Evolutionary conservation across 768 basidiomycete species (phyloP), one percentile per base, ranked within the genome.

Genomic region (Rhizopogon rudus): DNA sequence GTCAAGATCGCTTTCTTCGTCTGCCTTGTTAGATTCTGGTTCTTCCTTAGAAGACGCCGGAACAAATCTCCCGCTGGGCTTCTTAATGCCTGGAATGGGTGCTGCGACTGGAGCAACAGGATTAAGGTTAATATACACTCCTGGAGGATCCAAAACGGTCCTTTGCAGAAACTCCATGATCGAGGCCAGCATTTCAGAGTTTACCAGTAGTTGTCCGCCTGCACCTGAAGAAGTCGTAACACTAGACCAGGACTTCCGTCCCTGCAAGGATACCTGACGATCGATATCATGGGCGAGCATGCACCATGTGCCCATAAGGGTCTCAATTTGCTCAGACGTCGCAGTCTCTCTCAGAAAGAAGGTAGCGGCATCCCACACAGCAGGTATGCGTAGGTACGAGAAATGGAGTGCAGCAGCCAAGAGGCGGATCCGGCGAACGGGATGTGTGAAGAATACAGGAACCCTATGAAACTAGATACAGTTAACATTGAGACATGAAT

Each of bases 371-470:
- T 77, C 70, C 41, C 77, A 71, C 41, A 82, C 67, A 28, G 71
- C 54, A 0, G 79, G 67, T 3, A 88, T 77, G 3, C 78, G 76
- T 2, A 95, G 77, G 12, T 97, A 72, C 6, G 83, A 77, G 0
- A 78, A 63, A 59, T 96, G 91, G 2, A 89, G 66, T 1, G 75
- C 75, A 40, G 80, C 82, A 29, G 84, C 78, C 4, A 83, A 77
- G 29, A 77, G 67, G 9, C 86, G 87, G 45, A 94, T 76, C 41
- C 91, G 83, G 35, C 92, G 83, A 8, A 88, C 86, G 0, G 91
- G 82, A 59, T 95, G 91, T 33, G 91, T 74, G 51, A 93, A 82
- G 14, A 97, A 77, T 1, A 87, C 76, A 0, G 94, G 85, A n/a
- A 89, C 72, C 69, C 96, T 93, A 69, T 97, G 91, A 35, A 93